Evolutionary conservation across 495 filamentous ascomycete species (phyloP).

Genomic region (Annulohypoxylon bovei): DNA sequence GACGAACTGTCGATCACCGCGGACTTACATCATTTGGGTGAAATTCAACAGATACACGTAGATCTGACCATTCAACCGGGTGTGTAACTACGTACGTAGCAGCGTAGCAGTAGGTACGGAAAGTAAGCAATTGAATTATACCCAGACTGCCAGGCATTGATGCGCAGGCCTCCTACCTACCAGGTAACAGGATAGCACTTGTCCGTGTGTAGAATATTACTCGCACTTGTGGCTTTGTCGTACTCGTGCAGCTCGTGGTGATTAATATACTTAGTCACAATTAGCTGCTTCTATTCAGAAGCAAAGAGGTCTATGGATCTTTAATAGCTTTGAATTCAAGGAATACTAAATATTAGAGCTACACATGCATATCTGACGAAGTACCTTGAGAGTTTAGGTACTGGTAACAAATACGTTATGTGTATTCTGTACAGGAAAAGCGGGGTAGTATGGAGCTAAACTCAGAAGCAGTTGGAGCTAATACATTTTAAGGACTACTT

Average conservation of each 20-base stretch:
- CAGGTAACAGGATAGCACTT: too few species aligned
- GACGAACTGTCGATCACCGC: conserved; percentile 17
- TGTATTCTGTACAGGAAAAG: conserved; percentile 5
- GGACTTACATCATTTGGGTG: conserved; percentile 40
- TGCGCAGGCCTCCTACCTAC: too few species aligned
- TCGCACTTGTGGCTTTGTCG: not conserved
- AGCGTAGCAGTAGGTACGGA: not conserved
- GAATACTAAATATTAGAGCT: too few species aligned
- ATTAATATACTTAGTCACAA: not conserved
- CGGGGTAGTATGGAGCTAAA: conserved; percentile 20
- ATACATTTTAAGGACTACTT: conserved; percentile 24
- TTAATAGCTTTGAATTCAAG: not conserved
- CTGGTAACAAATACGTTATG: not conserved
- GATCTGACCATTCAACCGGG: conserved; percentile 24
- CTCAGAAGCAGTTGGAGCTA: conserved; percentile 13
- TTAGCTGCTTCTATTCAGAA: not conserved
- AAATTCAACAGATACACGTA: conserved; percentile 10
- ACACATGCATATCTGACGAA: too few species aligned
- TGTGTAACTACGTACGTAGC: not conserved
- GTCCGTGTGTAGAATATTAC: not conserved
- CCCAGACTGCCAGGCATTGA: too few species aligned
- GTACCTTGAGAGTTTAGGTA: not conserved
- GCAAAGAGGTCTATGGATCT: not conserved
- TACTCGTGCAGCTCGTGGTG: not conserved
- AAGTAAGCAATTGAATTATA: not conserved